A percentile compares a stretch with the other conserved stretches of the same genome.
phyloP scores from a whole-genome alignment of 148 eudicot species.

The Rhododendron vialii region DNA sequence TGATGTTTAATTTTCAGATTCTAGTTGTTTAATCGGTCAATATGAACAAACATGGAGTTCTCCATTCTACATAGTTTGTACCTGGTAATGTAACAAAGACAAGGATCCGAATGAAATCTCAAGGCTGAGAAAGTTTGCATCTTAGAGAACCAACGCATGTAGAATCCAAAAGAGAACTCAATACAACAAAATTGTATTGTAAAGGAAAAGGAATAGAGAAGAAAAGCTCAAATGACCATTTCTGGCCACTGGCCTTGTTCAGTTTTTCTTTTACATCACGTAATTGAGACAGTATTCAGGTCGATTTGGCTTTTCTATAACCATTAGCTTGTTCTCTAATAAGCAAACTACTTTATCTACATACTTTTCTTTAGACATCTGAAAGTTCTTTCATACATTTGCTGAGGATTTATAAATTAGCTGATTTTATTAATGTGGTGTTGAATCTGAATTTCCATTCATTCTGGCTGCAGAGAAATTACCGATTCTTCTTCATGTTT shows the following conservation, averaged over 20 bases:
- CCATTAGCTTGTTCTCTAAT: not conserved
- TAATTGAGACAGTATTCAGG: not conserved
- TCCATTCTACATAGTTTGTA: not conserved
- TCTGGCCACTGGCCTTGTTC: not conserved
- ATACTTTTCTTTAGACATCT: not conserved
- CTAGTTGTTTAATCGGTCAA: not conserved
- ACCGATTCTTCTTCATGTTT: conserved; percentile 51
- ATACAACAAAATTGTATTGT: not conserved
- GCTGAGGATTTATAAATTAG: not conserved
- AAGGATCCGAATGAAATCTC: not conserved
- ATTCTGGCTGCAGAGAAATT: conserved; percentile 45
- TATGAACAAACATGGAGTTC: not conserved
- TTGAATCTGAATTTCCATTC: not conserved
- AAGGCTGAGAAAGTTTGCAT: not conserved
- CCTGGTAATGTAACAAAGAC: not conserved
- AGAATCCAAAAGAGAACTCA: not conserved
- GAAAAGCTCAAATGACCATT: not conserved
- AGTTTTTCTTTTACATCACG: not conserved
- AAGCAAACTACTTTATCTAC: not conserved
- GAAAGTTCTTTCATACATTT: not conserved
- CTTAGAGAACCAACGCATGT: not conserved
- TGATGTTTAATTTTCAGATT: not conserved
- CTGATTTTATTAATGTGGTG: not conserved
- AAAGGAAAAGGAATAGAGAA: not conserved
- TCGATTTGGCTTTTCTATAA: not conserved